Base-by-base conservation (phyloP, 2,329 filamentous ascomycete species). In the Talaromyces marneffei region DNA sequence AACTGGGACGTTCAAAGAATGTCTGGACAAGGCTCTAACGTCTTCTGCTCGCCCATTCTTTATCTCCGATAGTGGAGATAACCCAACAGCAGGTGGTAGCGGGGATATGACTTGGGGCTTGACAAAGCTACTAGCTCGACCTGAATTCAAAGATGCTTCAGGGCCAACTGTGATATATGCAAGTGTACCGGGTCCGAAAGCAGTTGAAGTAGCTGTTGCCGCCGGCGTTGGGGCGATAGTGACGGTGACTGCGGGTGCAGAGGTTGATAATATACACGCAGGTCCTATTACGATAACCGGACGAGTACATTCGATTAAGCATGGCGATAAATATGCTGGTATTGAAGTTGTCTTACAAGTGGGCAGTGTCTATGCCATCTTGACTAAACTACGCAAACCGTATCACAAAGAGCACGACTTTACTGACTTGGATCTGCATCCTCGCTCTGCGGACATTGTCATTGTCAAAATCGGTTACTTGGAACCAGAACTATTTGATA, bases 401-500 rank as follows among this genome's bases (percentile, higher is more conserved):
- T 83, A 83, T 64, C 82, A 84, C 63, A 75, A 77, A 52, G 80
- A 83, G 65, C 73, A 69, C 10, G 82, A 83, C 66, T 83, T 84
- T 64, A 80, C 76, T 0, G 78, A 79, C 2, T 73, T 84, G 0
- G 61, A 77, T 46, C 75, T 84, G 0, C 52, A 69, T 8, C 81
- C 81, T 1, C 75, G 80, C 1, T 65, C 72, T 4, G 76, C 77
- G 0, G 79, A 82, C 63, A 77, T 84, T 23, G 80, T 83, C 0
- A 77, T 84, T 46, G 80, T 83, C 25, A 83, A 84, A 68, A 84
- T 84, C 48, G 82, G 82, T 16, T 84, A 83, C 61, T 69, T 84
- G 1, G 82, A 84, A 66, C 82, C 82, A 3, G 78, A 84, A 65
- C 70, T 83, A 4, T 82, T 82, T 62, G 76, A 77, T 56, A 84